Percentiles rank a stretch among this genome's conserved stretches.
Conservation (phyloP, 306 rosid genomes). For the Vachellia pachyceras region DNA sequence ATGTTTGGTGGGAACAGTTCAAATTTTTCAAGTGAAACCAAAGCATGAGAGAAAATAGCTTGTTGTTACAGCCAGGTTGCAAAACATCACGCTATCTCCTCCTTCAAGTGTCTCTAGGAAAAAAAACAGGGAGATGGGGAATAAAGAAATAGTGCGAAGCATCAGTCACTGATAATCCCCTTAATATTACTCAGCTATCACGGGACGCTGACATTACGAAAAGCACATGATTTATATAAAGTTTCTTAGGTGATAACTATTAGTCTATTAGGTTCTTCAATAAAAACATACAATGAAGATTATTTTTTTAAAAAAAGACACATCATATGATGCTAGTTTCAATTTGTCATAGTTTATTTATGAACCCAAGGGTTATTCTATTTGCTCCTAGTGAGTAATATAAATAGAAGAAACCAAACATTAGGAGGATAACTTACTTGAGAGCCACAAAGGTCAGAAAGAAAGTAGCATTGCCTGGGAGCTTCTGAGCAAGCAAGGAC, state of each 20-base stretch:
- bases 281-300: not conserved
- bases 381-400: conserved; percentile 7
- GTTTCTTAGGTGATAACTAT: not conserved
- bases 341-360: not conserved
- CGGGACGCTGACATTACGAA: not conserved
- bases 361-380: not conserved
- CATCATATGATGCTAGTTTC: not conserved
- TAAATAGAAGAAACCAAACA: conserved; percentile 20
- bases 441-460: conserved; percentile 92
- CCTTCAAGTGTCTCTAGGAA: conserved; percentile 8
- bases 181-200: conserved; percentile 5
- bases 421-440: conserved; percentile 62
- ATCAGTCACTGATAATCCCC: not conserved
- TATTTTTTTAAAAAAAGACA: not conserved
- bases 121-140: not conserved
- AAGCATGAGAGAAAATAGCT: not conserved
- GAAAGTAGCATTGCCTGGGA: conserved; percentile 82
- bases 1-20: no score
- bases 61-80: not conserved
- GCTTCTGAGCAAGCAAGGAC: conserved; percentile 60
- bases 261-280: not conserved
- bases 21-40: no score
- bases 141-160: not conserved
- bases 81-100: conserved; percentile 7
- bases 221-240: not conserved